Percentiles rank a stretch among this genome's conserved stretches.
These are phyloP conservation scores for Beta vulgaris DNA, from an alignment of 148 eudicot species.

Conservation along the genomic window DNA sequence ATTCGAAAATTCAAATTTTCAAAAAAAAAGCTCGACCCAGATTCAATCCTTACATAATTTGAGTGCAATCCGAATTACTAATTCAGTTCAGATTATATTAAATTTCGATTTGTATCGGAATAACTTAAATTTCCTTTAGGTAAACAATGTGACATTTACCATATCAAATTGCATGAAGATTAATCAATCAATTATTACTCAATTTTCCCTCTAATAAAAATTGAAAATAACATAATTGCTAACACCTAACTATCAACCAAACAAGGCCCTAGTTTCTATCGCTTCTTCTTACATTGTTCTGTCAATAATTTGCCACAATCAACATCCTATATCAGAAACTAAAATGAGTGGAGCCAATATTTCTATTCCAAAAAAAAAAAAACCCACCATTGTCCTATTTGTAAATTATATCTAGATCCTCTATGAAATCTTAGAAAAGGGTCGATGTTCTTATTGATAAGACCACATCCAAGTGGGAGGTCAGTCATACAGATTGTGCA, in stretches of 20 bases:
- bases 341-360: no score
- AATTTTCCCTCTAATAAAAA: neutral
- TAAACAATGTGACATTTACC: no score
- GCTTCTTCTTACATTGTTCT: neutral
- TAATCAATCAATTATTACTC: neutral
- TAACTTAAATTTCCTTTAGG: no score
- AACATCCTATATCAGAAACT: neutral
- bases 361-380: neutral
- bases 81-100: no score
- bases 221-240: neutral
- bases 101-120: no score
- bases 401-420: neutral
- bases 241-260: neutral
- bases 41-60: no score
- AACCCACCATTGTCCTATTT: neutral
- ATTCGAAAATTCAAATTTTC: no score
- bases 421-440: neutral
- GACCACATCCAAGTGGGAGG: slow-evolving; percentile 9
- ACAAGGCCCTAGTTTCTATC: neutral
- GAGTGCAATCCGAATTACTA: no score
- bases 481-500: neutral
- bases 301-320: neutral
- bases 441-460: neutral
- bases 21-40: no score
- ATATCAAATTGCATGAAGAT: neutral